Base-by-base conservation (phyloP, 805 yeast species). In the Candida silvatica region DNA sequence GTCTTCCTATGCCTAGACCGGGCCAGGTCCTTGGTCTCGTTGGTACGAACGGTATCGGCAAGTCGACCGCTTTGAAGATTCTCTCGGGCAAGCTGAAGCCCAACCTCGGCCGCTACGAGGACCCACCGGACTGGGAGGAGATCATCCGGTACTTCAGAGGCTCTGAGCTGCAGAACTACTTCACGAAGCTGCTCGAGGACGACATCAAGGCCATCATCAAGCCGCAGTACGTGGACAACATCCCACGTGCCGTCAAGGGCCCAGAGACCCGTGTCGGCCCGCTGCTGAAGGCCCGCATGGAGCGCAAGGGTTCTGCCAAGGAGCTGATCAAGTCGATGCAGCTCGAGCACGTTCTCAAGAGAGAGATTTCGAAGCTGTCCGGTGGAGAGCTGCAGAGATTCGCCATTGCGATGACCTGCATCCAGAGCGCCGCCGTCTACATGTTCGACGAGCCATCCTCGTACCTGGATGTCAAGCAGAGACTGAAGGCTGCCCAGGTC, bases 381-480 rank as follows among this genome's bases (percentile, higher is more conserved):
- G 98, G 98, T 79, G 98, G 98, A 62, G 98, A 92, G 66, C 71
- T 92, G 59, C 98, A 92, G 69, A 80, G 98, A 68, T 92, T 92
- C 57, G 97, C 98, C 32, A 80, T 92, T 57, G 98, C 92, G 50
- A 81, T 92, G 87, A 84, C 97, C 12, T 85, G 95, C 70, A 87
- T 88, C 31, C 97, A 90, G 65, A 69, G 67, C 22, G 97, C 97
- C 38, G 83, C 86, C 49, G 97, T 92, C 30, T 92, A 92, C 66
- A 92, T 92, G 98, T 92, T 92, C 62, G 98, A 92, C 66, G 98
- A 92, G 69, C 98, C 98, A 31, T 88, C 97, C 15, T 92, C 98
- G 8, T 92, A 92, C 65, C 68, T 92, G 61, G 98, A 92, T 73
- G 97, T 92, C 47, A 92, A 92, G 66, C 98, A 92, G 67, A 90